Conservation (phyloP, 768 basidiomycete species). For the Fomitopsis serialis region DNA sequence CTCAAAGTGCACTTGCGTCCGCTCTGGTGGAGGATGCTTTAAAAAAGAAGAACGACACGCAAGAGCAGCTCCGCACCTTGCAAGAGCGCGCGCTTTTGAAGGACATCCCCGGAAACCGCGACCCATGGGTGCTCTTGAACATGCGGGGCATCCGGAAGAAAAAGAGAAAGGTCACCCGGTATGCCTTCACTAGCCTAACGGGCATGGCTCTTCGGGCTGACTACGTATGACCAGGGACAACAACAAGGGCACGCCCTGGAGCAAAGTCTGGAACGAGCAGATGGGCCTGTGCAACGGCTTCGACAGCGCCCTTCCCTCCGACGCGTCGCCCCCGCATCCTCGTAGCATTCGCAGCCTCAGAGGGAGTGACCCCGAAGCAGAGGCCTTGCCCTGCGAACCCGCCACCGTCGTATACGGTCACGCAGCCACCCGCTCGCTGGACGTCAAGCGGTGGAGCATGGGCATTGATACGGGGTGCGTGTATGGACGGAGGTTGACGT, state of each 20-base stretch:
- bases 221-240: conserved; percentile 16
- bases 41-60: neutral
- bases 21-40: neutral
- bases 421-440: conserved; percentile 71
- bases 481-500: conserved; percentile 59
- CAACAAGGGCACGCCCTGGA: conserved; percentile 65
- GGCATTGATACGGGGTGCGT: conserved; percentile 88
- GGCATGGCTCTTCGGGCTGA: neutral
- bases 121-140: conserved; percentile 75
- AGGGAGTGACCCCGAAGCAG: conserved; percentile 15
- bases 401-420: conserved; percentile 87
- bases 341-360: too few relatives aligned
- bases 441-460: conserved; percentile 76
- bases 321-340: too few relatives aligned
- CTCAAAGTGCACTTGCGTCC: neutral
- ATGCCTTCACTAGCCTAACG: conserved; percentile 4
- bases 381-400: conserved; percentile 56
- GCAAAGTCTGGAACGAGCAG: conserved; percentile 65
- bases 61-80: conserved; percentile 36
- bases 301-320: conserved; percentile 5
- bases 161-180: conserved; percentile 31
- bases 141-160: conserved; percentile 48
- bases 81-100: conserved; percentile 69
- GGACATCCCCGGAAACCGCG: conserved; percentile 68
- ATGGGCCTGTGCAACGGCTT: conserved; percentile 58